Percentiles rank a stretch among this genome's conserved stretches.
phyloP scores from a whole-genome alignment of 140 eudicot genomes.

The Stevia rebaudiana region DNA sequence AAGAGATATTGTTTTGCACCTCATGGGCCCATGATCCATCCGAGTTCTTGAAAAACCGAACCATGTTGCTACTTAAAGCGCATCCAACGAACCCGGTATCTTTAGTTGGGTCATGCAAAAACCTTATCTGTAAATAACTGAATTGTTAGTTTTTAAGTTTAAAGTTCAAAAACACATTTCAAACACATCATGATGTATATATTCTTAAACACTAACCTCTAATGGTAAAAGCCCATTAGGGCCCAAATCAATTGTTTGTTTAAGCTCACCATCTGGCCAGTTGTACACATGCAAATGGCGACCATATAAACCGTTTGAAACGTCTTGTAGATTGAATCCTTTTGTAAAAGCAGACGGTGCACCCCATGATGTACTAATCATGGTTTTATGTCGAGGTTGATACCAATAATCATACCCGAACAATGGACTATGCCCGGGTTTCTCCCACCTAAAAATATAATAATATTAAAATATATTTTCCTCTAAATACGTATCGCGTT shows the following conservation, averaged over 20 bases:
- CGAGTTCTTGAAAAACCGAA: conserved; percentile 71
- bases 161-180: background rate
- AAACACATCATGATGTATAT: background rate
- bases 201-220: conserved; percentile 47
- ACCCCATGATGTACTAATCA: conserved; percentile 98
- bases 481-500: background rate
- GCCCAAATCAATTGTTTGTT: conserved; percentile 86
- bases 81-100: conserved; percentile 94
- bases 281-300: conserved; percentile 82
- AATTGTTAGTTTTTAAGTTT: no score
- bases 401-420: conserved; percentile 97
- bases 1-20: conserved; percentile 31
- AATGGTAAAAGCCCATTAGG: conserved; percentile 70
- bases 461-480: background rate
- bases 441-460: conserved; percentile 73
- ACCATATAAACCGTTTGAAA: conserved; percentile 82
- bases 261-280: conserved; percentile 90
- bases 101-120: conserved; percentile 86
- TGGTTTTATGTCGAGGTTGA: conserved; percentile 88
- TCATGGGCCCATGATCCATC: conserved; percentile 90
- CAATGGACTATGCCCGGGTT: conserved; percentile 88
- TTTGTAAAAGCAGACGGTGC: conserved; percentile 87
- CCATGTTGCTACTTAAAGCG: conserved; percentile 92
- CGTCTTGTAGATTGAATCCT: conserved; percentile 90
- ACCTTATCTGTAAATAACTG: conserved; percentile 57